Evolutionary conservation across 73 alveolate genomes (phyloP).

Genomic region (Tetrahymena elliotti): DNA sequence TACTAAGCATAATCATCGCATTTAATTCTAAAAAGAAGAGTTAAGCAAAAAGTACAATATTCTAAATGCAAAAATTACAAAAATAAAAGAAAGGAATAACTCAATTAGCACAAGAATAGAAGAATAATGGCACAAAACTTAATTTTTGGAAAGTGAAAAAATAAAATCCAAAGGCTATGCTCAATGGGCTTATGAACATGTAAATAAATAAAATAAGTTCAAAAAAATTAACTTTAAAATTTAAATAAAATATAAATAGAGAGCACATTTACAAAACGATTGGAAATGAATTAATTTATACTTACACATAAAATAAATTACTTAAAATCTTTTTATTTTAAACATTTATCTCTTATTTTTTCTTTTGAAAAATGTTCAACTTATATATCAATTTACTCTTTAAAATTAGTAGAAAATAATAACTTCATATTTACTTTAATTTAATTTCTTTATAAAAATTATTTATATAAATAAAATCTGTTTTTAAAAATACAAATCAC

Average conservation of each 20-base stretch:
- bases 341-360: no score
- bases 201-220: not conserved
- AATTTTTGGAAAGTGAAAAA: conserved; percentile 1
- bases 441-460: no score
- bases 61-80: not conserved
- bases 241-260: not conserved
- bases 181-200: conserved; percentile 41
- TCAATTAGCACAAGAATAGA: not conserved
- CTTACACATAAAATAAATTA: not conserved
- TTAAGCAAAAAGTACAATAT: not conserved
- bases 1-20: conserved; percentile 5
- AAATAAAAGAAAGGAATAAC: not conserved
- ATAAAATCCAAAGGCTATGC: conserved; percentile 33
- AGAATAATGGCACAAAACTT: not conserved
- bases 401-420: no score
- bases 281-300: not conserved
- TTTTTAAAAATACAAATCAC: no score
- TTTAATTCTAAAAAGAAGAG: not conserved
- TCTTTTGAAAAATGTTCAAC: not conserved
- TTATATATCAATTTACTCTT: no score
- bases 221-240: no score
- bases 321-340: no score
- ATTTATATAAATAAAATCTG: no score
- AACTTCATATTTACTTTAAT: no score
- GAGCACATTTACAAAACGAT: not conserved